Conservation (phyloP, 2,329 filamentous ascomycete genomes). For the Fusarium sp. region DNA sequence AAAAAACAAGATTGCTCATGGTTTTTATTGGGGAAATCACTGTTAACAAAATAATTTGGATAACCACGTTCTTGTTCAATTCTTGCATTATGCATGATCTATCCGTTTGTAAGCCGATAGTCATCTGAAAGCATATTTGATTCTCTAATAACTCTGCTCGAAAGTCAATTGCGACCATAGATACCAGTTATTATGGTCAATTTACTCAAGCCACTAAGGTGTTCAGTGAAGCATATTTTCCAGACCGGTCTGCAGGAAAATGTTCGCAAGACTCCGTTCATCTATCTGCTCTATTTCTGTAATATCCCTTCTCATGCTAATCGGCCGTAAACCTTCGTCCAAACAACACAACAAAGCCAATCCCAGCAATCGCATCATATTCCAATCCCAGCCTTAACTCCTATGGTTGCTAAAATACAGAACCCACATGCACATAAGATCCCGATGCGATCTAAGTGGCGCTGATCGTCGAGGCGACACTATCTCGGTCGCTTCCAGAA, state of each 20-base stretch:
- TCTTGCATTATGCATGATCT: background rate
- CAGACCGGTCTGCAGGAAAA: background rate
- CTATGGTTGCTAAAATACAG: slow-evolving; percentile 17
- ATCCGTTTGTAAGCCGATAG: background rate
- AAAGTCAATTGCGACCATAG: background rate
- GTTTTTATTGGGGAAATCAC: background rate
- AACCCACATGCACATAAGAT: slow-evolving; percentile 12
- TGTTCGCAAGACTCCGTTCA: background rate
- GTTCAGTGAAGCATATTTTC: background rate
- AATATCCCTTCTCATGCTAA: background rate
- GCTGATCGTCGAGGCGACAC: slow-evolving; percentile 53
- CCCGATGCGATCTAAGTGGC: slow-evolving; percentile 35
- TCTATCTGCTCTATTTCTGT: slow-evolving; percentile 15
- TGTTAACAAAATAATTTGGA: no score
- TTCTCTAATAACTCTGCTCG: background rate
- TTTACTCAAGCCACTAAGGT: background rate
- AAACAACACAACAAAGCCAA: slow-evolving; percentile 4
- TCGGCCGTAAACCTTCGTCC: slow-evolving; percentile 2
- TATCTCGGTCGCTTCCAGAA: slow-evolving; percentile 55
- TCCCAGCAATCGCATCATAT: slow-evolving; percentile 11
- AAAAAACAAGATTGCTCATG: background rate
- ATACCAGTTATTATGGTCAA: background rate
- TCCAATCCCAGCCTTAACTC: slow-evolving; percentile 31
- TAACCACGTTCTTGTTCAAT: background rate
- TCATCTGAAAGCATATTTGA: background rate